Conservation (phyloP, 2,329 filamentous ascomycete genomes). For the Aspergillus fischeri region DNA sequence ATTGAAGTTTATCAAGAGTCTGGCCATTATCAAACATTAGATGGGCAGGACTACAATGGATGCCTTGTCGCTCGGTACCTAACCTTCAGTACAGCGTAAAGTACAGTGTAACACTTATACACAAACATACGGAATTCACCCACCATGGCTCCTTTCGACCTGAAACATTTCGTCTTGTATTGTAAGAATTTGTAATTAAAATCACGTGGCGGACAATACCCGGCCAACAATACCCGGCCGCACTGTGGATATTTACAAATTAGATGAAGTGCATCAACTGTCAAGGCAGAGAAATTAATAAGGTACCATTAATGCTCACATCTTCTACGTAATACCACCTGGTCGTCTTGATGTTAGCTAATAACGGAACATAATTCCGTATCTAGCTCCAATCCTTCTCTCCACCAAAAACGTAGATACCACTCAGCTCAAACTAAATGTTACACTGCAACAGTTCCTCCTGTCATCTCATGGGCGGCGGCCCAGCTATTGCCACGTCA, state of each 20-base stretch:
- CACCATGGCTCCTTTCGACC: neutral
- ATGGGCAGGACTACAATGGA: neutral
- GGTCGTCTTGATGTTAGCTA: too few relatives aligned
- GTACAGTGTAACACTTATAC: neutral
- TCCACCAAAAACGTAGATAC: neutral
- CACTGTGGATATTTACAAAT: neutral
- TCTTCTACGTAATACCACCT: neutral
- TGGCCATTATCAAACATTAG: too few relatives aligned
- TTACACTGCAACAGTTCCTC: neutral
- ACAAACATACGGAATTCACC: neutral
- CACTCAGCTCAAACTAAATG: neutral
- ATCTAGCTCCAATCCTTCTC: neutral
- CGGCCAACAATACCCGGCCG: neutral
- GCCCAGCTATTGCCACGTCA: neutral
- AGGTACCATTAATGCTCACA: neutral
- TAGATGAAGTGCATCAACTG: neutral
- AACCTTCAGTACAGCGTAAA: neutral
- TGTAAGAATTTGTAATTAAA: neutral
- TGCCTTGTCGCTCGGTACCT: neutral
- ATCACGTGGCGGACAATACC: neutral
- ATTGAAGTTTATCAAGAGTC: too few relatives aligned
- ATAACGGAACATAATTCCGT: neutral
- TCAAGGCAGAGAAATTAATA: neutral
- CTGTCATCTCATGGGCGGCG: neutral
- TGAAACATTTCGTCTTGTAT: neutral